These are phyloP conservation scores for Trichoderma parareesei DNA, from an alignment of 495 filamentous ascomycete genomes.

Conservation along the genomic window DNA sequence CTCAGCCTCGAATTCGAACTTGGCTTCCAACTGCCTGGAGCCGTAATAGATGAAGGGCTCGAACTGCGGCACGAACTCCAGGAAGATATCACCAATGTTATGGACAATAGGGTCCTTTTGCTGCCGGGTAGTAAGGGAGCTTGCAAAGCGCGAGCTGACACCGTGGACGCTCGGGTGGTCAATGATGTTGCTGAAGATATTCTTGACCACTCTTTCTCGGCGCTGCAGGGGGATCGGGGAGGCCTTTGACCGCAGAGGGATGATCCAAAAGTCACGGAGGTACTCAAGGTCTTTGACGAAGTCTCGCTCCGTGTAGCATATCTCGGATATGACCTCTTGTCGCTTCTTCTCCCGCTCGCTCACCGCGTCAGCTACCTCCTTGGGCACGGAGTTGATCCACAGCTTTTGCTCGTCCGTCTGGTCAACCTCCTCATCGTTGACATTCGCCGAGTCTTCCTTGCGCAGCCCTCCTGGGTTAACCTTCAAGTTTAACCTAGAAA, in stretches of 20 bases:
- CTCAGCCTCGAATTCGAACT: constrained; percentile 97
- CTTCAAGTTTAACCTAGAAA: constrained; percentile 85
- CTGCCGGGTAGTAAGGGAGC: constrained; percentile 80
- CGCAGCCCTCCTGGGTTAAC: constrained; percentile 81
- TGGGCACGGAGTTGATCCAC: constrained; percentile 97
- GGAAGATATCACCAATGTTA: constrained; percentile 89
- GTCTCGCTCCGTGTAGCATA: constrained; percentile 98
- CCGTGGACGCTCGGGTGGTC: constrained; percentile 69
- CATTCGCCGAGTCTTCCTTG: constrained; percentile 64
- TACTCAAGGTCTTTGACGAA: constrained; percentile 99
- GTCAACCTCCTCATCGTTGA: constrained; percentile 75
- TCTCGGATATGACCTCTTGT: constrained; percentile 95
- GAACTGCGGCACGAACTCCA: constrained; percentile 85
- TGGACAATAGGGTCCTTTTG: constrained; percentile 81
- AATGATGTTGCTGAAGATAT: constrained; percentile 91
- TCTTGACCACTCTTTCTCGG: constrained; percentile 83
- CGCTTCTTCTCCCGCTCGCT: constrained; percentile 91
- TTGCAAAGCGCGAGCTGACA: constrained; percentile 81
- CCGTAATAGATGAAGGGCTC: constrained; percentile 96
- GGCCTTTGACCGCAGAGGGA: constrained; percentile 65
- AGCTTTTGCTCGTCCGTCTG: constrained; percentile 94
- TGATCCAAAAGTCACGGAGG: constrained; percentile 97
- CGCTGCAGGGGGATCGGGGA: constrained; percentile 87
- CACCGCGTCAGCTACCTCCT: constrained; percentile 85
- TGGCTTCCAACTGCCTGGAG: constrained; percentile 90